Evolutionary conservation across 345 rosid genomes (phyloP), one percentile per base, ranked within the genome.

Genomic region (Eucalyptus regnans): DNA sequence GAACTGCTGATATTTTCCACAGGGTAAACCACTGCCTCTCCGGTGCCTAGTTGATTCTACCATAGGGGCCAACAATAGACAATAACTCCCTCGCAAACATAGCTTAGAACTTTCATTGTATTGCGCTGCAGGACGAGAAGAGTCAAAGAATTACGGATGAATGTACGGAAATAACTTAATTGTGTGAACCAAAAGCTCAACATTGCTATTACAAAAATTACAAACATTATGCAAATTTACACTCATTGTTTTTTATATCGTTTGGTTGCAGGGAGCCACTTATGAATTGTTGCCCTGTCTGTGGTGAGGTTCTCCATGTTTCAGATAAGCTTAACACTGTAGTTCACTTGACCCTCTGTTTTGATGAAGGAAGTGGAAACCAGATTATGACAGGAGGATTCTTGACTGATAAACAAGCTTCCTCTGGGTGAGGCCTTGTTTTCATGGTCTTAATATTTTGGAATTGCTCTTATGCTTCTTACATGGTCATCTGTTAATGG

Each of bases 311-410:
- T 89, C 95, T 97, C 88, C 94, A 96, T 49, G 90, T 91, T 87
- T 91, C 94, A 92, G 99, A 96, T 92, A 94, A 92, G 94, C 93
- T 97, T 91, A 96, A 95, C 87, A 91, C 96, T 9, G 92, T 97
- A 96, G 94, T 97, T 88, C 99, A 97, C 92, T 91, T 97, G 93
- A 95, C 96, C 85, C 95, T 97, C 22, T 97, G 99, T 92, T 97
- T 97, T 83, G 98, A 97, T 88, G 98, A 96, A 93, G 99, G 99
- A 92, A 96, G 98, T 41, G 99, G 99, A 92, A 96, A 95, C 90
- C 97, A 96, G 93, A 89, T 94, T 81, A 97, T 97, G 99, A 96
- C 95, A 3, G 99, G 99, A 90, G 99, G 99, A 52, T 97, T 97
- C 91, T 93, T 97, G 91, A 97, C 99, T 90, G 99, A 96, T 90